phyloP scores from a whole-genome alignment of 75 land plant species.

The Pseudotsuga menziesii region DNA sequence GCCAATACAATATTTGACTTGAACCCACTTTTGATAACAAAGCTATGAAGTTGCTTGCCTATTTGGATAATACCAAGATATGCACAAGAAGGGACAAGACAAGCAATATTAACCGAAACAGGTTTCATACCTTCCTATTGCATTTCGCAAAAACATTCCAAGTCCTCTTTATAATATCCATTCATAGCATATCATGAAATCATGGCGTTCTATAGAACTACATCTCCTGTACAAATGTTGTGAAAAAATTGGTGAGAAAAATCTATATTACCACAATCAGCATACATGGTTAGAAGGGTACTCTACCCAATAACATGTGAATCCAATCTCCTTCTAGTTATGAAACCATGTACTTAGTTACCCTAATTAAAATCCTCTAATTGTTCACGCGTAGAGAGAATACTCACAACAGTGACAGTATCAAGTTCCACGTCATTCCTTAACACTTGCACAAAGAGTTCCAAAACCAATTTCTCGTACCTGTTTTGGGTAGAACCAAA shows the following conservation, averaged over 20 bases:
- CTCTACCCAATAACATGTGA: constrained; percentile 23
- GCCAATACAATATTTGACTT: constrained; percentile 7
- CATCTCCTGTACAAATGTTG: background rate
- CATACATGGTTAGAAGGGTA: constrained; percentile 21
- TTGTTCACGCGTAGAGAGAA: constrained; percentile 7
- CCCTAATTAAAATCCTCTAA: constrained; percentile 13
- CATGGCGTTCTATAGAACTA: constrained; percentile 5
- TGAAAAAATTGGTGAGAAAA: constrained; percentile 5
- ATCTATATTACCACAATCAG: constrained; percentile 8
- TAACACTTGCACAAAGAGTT: constrained; percentile 7
- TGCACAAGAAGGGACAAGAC: constrained; percentile 26
- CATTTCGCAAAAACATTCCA: background rate
- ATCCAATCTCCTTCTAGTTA: constrained; percentile 12
- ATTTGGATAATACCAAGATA: background rate
- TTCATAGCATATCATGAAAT: constrained; percentile 2
- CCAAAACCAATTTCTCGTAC: background rate
- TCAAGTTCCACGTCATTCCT: background rate
- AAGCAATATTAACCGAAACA: constrained; percentile 14
- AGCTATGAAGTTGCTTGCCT: constrained; percentile 20
- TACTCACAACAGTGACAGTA: no score
- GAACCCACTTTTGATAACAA: constrained; percentile 20
- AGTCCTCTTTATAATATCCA: background rate
- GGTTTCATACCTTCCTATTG: constrained; percentile 1
- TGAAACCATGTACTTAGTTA: constrained; percentile 5
- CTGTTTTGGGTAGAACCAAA: background rate